Evolutionary conservation across 176 grass and related monocot species (phyloP), one percentile per base, ranked within the genome.

Genomic region (Thinopyrum elongatum): DNA sequence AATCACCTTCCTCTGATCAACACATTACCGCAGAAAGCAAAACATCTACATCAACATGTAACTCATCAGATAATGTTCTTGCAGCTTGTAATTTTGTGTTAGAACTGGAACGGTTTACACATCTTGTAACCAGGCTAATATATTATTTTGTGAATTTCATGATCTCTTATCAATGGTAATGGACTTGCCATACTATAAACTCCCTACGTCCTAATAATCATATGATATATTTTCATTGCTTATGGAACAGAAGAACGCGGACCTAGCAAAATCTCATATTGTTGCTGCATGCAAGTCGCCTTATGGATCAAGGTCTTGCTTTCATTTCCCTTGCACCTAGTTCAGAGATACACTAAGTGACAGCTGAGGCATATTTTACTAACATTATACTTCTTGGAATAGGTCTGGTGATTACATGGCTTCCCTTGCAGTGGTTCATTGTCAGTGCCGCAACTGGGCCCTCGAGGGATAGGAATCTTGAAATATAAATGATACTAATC

Each of bases 331-430:
- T 80, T 78, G 21, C 9, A 65, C 46, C 3, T 22, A 34, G 25
- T 74, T 62, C 5, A 17, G 23, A 35, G 6, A 86, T 44, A 36
- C 3, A 85, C 31, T 57, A 21, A 77, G 39, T 36, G 47, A 35
- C 14, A 19, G 22, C 51, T 68, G 10, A 66, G 42, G 2, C 15
- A 55, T 31, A 41, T 21, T 63, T 61, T 21, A 53, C 22, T 88
- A 29, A 85, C 73, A 55, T 19, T 38, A 6, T 26, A 83, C 15
- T 68, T 91, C 9, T 81, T 44, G 49, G 19, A 83, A 63, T 74
- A 98, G 95, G 61, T 95, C 95, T 11, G 88, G 92, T 36, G 95
- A 95, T 71, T 98, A 95, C 76, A 98, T 95, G 95, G 93, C 93
- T 58, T 92, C 88, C 34, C 89, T 98, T 64, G 93, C 95, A 44